Base-by-base conservation (phyloP, 345 rosid genomes). In the Viola odorata region DNA sequence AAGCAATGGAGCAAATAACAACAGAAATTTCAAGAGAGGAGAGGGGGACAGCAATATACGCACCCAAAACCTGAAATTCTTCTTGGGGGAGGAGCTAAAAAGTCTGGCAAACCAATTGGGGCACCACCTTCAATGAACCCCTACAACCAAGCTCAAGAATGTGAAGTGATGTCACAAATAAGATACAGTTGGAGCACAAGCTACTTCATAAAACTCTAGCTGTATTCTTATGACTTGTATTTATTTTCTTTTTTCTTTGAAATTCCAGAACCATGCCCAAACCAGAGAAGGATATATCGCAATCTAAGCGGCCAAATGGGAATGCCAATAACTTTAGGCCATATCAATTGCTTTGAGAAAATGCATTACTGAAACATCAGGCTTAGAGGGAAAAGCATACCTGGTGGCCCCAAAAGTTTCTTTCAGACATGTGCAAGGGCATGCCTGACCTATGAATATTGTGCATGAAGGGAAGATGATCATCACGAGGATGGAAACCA, bases 401-500 rank as follows among this genome's bases (percentile, higher is more conserved):
- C 91, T 81, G 81, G 68, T 77, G 85, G 47, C 73, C 83, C 96
- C 96, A 85, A n/a, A 83, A 84, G 71, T 74, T 78, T 67, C 84
- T 82, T 70, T 81, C 87, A 49, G 79, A 56, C n/a, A 78, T 52
- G 77, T 78, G 84, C 45, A 75, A 75, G 47, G 73, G 82, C 76
- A 81, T 68, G 57, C 77, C 80, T 0, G 83, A 70, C 61, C 83
- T 74, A 49, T 70, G 78, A 55, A 74, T 68, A 64, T 65, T 71
- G 60, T 73, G 84, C 79, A 74, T 73, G 68, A 82, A 85, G 66
- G 72, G 73, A 58, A 79, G 53, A 61, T 42, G 88, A 61, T 82
- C 83, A 48, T 84, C 89, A 32, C 63, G 83, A 12, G 78, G 78
- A 67, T 70, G 81, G 75, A 83, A 74, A 58, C 75, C 76, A 57